phyloP scores from a whole-genome alignment of 164 flowering plant genomes.

The Paratinospora sagittata region DNA sequence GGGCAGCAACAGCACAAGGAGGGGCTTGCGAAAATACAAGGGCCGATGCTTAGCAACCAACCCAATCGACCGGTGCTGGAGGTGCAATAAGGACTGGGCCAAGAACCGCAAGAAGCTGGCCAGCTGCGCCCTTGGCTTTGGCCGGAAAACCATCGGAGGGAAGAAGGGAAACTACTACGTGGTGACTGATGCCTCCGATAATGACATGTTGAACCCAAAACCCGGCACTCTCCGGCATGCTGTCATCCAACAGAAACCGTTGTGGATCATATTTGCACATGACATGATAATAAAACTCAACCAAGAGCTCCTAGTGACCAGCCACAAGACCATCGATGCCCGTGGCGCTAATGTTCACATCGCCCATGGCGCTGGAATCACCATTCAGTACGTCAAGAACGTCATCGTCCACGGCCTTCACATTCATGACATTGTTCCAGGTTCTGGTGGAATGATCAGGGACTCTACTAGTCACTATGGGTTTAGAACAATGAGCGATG shows the following conservation, averaged over 20 bases:
- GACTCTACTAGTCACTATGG: slow-evolving; percentile 50
- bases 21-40: slow-evolving; percentile 24
- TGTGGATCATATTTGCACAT: slow-evolving; percentile 59
- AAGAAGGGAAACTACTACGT: slow-evolving; percentile 39
- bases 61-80: slow-evolving; percentile 82
- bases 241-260: slow-evolving; percentile 49
- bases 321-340: slow-evolving; percentile 68
- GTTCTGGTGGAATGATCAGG: slow-evolving; percentile 47
- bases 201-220: slow-evolving; percentile 46
- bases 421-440: slow-evolving; percentile 38
- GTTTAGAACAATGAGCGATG: slow-evolving; percentile 40
- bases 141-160: slow-evolving; percentile 51
- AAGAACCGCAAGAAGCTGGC: slow-evolving; percentile 46
- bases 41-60: slow-evolving; percentile 54
- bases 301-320: slow-evolving; percentile 50
- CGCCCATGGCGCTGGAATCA: slow-evolving; percentile 46
- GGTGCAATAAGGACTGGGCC: slow-evolving; percentile 57
- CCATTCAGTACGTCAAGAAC: slow-evolving; percentile 44
- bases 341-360: slow-evolving; percentile 52
- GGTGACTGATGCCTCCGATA: slow-evolving; percentile 48
- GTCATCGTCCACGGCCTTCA: slow-evolving; percentile 52
- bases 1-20: slow-evolving; percentile 35
- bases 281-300: slow-evolving; percentile 47
- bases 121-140: slow-evolving; percentile 58
- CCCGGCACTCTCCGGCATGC: slow-evolving; percentile 79